These are phyloP conservation scores for Cordyceps fumosorosea DNA, from an alignment of 2,329 filamentous ascomycete genomes.

Conservation along the genomic window DNA sequence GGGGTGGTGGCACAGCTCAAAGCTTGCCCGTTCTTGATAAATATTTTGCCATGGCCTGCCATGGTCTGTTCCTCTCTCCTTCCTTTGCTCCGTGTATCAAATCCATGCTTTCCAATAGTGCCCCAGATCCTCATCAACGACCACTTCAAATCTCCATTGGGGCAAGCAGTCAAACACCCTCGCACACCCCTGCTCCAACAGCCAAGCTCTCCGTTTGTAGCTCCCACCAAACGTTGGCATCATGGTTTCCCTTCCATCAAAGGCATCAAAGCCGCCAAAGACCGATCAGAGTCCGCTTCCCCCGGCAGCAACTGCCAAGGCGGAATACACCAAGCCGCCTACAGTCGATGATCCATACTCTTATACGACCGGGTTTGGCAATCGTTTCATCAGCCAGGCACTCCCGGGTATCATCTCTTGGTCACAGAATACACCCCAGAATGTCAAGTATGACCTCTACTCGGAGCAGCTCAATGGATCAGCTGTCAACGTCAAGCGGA, in stretches of 20 bases:
- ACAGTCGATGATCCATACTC: slow-evolving; percentile 34
- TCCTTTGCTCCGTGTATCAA: background rate
- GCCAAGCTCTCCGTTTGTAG: background rate
- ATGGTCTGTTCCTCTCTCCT: background rate
- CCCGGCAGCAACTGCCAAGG: slow-evolving; percentile 17
- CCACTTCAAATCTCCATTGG: background rate
- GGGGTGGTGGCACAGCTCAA: slow-evolving; percentile 6
- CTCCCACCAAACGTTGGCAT: background rate
- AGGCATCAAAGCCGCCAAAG: background rate
- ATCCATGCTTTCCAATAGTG: background rate
- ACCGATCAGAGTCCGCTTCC: background rate
- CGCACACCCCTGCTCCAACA: background rate
- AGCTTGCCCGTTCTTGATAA: slow-evolving; percentile 10
- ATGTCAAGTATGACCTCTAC: slow-evolving; percentile 34
- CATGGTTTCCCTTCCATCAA: background rate
- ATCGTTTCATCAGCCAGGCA: slow-evolving; percentile 41
- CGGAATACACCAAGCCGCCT: slow-evolving; percentile 18
- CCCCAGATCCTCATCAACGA: background rate
- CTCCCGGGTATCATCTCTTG: slow-evolving; percentile 37
- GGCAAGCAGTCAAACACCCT: background rate
- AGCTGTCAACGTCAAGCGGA: slow-evolving; percentile 26
- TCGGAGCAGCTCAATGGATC: slow-evolving; percentile 43
- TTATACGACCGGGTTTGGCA: slow-evolving; percentile 53
- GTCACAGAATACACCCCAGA: slow-evolving; percentile 39
- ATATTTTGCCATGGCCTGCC: slow-evolving; percentile 1